These are phyloP conservation scores for Poronia punctata DNA, from an alignment of 495 filamentous ascomycete species.

Conservation along the genomic window DNA sequence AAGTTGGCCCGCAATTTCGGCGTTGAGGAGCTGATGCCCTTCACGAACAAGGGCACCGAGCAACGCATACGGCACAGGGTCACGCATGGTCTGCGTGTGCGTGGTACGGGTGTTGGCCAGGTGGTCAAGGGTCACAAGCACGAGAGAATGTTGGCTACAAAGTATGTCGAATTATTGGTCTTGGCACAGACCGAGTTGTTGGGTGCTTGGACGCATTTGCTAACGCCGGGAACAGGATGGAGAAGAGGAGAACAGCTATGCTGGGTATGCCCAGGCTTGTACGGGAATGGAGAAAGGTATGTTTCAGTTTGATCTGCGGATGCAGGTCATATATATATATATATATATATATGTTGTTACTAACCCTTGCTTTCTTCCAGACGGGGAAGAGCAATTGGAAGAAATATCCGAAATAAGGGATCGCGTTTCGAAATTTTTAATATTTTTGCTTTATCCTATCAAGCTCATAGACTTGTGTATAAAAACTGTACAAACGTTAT, in stretches of 20 bases:
- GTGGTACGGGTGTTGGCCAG: constrained; percentile 88
- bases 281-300: constrained; percentile 86
- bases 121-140: constrained; percentile 89
- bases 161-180: too few species aligned
- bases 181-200: too few species aligned
- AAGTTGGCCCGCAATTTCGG: constrained; percentile 76
- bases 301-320: too few species aligned
- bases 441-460: constrained; percentile 12
- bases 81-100: constrained; percentile 70
- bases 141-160: constrained; percentile 77
- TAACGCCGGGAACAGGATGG: constrained; percentile 51
- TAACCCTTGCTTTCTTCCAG: constrained; percentile 33
- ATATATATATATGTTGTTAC: background rate
- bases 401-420: constrained; percentile 69
- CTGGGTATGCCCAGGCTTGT: constrained; percentile 86
- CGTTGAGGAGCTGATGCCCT: constrained; percentile 77
- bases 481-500: constrained; percentile 11
- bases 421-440: background rate
- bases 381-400: constrained; percentile 83
- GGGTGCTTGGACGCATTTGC: constrained; percentile 9
- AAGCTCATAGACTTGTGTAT: constrained; percentile 25
- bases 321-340: background rate
- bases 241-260: constrained; percentile 87
- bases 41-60: constrained; percentile 66
- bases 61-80: constrained; percentile 56